These are phyloP conservation scores for Eremothecium gossypii DNA, from an alignment of 1,139 yeast genomes.

Conservation along the genomic window DNA sequence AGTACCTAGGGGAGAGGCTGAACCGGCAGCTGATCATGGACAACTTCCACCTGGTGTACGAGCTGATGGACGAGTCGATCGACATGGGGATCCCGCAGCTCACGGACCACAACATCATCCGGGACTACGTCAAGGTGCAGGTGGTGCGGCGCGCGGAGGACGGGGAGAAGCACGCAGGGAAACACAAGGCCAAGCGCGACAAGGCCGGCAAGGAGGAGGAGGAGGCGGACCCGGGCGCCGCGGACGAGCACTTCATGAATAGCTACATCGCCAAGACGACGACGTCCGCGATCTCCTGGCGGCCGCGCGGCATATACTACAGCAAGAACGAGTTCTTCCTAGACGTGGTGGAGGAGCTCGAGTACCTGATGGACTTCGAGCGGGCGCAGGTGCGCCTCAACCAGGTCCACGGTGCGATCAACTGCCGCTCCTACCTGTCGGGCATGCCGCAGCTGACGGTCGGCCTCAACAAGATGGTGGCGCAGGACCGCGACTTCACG, in stretches of 20 bases:
- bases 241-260: constrained; percentile 36
- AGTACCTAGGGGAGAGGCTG: constrained; percentile 43
- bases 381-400: constrained; percentile 50
- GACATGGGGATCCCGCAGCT: constrained; percentile 68
- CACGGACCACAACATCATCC: constrained; percentile 61
- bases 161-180: constrained; percentile 2
- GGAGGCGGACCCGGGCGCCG: constrained; percentile 15
- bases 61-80: constrained; percentile 62
- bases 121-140: constrained; percentile 51
- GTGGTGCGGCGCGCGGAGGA: constrained; percentile 16
- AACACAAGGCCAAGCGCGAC: constrained; percentile 6
- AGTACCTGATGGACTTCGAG: constrained; percentile 51
- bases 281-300: constrained; percentile 68
- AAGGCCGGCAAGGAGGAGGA: constrained; percentile 1
- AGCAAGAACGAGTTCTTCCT: constrained; percentile 71
- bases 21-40: constrained; percentile 55
- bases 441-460: constrained; percentile 71
- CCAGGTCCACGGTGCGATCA: constrained; percentile 54
- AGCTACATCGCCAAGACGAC: constrained; percentile 63
- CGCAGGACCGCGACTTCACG: constrained; percentile 38
- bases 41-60: constrained; percentile 60
- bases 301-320: constrained; percentile 72
- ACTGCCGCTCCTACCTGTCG: constrained; percentile 57
- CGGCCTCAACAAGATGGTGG: constrained; percentile 50
- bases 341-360: constrained; percentile 59